Conservation (phyloP, 257 asterid genomes). For the Fraxinus americana region DNA sequence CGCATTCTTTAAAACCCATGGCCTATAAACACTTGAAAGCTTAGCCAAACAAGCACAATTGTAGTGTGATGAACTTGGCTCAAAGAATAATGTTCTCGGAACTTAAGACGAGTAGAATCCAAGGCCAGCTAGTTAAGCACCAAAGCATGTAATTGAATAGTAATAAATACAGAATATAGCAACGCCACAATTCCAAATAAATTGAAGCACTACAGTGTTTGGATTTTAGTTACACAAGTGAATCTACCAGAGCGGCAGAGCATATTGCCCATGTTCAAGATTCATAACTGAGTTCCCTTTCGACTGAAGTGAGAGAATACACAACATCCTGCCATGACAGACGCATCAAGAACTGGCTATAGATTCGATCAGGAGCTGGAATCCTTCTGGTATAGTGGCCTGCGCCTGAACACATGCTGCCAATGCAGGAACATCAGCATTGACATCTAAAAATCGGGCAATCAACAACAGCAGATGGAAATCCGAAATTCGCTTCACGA, state of each 20-base stretch:
- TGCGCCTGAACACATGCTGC: constrained; percentile 66
- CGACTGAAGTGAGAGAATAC: neutral
- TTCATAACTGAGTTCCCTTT: neutral
- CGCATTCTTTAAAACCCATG: too few species aligned
- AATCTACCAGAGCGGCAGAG: constrained; percentile 18
- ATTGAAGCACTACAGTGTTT: constrained; percentile 1
- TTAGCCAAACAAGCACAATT: too few species aligned
- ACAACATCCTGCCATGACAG: neutral
- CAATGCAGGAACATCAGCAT: constrained; percentile 83
- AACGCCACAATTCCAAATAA: constrained; percentile 26
- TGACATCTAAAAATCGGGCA: constrained; percentile 70
- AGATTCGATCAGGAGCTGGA: constrained; percentile 86
- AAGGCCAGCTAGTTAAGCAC: neutral
- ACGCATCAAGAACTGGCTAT: constrained; percentile 53
- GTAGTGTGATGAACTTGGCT: neutral
- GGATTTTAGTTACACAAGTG: constrained; percentile 26
- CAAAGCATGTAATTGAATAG: constrained; percentile 10
- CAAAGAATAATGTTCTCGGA: neutral
- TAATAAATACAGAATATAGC: constrained; percentile 25
- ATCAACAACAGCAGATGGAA: constrained; percentile 81
- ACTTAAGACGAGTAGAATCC: neutral
- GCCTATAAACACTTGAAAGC: too few species aligned
- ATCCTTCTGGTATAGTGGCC: constrained; percentile 82
- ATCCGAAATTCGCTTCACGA: constrained; percentile 82
- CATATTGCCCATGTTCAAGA: neutral